Percentiles rank a stretch among this genome's conserved stretches.
These are phyloP conservation scores for Schizochytrium sp. DNA, from an alignment of 108 stramenopile genomes.

Conservation along the genomic window DNA sequence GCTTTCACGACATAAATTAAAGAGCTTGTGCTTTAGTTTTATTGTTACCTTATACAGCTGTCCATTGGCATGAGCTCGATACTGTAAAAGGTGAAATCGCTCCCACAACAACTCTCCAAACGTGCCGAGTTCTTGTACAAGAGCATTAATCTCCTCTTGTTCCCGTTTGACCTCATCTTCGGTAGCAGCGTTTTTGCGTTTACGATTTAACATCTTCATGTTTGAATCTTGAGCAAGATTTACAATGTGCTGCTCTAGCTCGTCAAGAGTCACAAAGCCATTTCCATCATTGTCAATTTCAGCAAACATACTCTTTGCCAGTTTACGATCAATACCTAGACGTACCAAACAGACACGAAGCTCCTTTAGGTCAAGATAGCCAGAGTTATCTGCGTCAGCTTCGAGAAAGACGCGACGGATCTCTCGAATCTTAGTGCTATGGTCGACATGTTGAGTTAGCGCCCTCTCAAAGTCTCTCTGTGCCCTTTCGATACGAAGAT, in stretches of 20 bases:
- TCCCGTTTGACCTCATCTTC: background rate
- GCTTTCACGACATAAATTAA: background rate
- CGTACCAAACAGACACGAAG: background rate
- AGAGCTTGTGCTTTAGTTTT: background rate
- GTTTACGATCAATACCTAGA: conserved; percentile 13
- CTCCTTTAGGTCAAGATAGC: conserved; percentile 38
- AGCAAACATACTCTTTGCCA: background rate
- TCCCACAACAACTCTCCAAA: conserved; percentile 28
- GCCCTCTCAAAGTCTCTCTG: background rate
- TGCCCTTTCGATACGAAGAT: background rate
- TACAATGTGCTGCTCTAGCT: background rate
- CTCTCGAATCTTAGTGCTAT: background rate
- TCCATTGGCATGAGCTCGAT: background rate
- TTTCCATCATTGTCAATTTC: conserved; percentile 55
- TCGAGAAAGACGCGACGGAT: conserved; percentile 51
- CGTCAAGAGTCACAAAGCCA: conserved; percentile 41
- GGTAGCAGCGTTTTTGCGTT: background rate
- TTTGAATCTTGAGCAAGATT: background rate
- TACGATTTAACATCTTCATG: background rate
- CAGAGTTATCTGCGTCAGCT: conserved; percentile 20
- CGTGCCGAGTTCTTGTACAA: background rate
- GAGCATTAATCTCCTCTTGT: background rate
- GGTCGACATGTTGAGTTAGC: background rate
- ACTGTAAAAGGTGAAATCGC: background rate
- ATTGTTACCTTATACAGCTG: background rate